Conservation (phyloP, 2,329 filamentous ascomycete genomes). For the Aspergillus sp. region DNA sequence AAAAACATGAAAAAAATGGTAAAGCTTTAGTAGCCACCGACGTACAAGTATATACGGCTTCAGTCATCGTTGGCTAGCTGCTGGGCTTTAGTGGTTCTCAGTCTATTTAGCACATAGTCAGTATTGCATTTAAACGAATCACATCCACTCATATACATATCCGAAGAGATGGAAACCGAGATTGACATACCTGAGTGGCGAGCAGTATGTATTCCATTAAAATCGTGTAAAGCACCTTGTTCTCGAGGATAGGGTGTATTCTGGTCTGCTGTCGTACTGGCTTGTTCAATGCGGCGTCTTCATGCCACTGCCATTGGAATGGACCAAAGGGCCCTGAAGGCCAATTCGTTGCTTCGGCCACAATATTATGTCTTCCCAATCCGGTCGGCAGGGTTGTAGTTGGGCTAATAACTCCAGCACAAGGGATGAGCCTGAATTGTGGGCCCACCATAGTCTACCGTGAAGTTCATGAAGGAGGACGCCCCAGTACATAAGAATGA, state of each 20-base stretch:
- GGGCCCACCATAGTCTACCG: constrained; percentile 36
- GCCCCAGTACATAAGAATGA: constrained; percentile 39
- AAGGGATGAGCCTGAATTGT: constrained; percentile 30
- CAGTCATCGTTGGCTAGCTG: not conserved
- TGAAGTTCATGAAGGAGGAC: constrained; percentile 33
- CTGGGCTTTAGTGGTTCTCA: not conserved
- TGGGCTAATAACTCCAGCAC: constrained; percentile 27
- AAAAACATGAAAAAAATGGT: constrained; percentile 17
- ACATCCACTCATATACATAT: not conserved
- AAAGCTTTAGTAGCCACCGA: constrained; percentile 16
- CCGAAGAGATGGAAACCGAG: not conserved
- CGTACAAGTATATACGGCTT: not conserved
- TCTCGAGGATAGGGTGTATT: not conserved
- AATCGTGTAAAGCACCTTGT: not conserved
- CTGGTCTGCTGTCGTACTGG: no score
- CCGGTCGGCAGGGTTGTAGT: constrained; percentile 20
- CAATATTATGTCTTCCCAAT: constrained; percentile 27
- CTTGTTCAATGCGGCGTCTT: not conserved
- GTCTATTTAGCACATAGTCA: not conserved
- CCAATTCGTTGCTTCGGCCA: constrained; percentile 33
- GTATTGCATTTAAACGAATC: not conserved
- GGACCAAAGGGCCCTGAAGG: constrained; percentile 18
- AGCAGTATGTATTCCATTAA: not conserved
- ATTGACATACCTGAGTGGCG: not conserved
- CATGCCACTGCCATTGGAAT: not conserved